Evolutionary conservation across 768 basidiomycete genomes (phyloP), one percentile per base, ranked within the genome.

Genomic region (Brasilioporus rufonigricans): DNA sequence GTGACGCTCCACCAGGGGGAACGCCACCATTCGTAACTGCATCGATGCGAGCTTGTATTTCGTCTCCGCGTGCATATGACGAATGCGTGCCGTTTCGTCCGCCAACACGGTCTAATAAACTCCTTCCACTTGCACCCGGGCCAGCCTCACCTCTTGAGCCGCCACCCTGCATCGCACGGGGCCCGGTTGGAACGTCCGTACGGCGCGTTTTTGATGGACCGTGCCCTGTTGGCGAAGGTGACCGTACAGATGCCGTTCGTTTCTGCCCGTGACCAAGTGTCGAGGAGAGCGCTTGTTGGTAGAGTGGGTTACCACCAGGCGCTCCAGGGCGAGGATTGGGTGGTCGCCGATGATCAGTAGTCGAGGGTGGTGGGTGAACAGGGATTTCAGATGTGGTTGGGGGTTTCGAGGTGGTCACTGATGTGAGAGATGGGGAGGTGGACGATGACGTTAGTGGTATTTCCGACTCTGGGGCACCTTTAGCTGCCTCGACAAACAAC

Each of bases 91-190:
- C 67, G 43, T 76, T 73, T 39, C 72, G 74, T 46, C 81, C 84
- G 44, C 91, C 87, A n/a, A 95, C 81, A 48, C 93, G 81, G 61
- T 95, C 93, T 36, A 92, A 73, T 41, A 96, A 76, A 71, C 89
- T 91, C 54, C 86, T 80, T 24, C 81, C 74, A 8, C 60, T 65
- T 18, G 69, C 57, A 48, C 49, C 61, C 5, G 63, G 14, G 46
- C 35, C 38, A 24, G 27, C 11, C 11, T 68, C 66, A n/a, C 44
- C 12, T 54, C 64, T 58, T 53, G 66, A 33, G 38, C 53, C 38
- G 5, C 60, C 47, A 13, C 68, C 62, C 51, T 74, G 74, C 91
- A 94, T 93, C 2, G 91, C 91, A 48, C 93, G 81, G 19, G 93
- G 93, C 23, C 89, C 92, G 3, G 87, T 88, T 1, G 93, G 93